phyloP scores from a whole-genome alignment of 1,284 basidiomycete genomes.

The Trichosporon sp. region DNA sequence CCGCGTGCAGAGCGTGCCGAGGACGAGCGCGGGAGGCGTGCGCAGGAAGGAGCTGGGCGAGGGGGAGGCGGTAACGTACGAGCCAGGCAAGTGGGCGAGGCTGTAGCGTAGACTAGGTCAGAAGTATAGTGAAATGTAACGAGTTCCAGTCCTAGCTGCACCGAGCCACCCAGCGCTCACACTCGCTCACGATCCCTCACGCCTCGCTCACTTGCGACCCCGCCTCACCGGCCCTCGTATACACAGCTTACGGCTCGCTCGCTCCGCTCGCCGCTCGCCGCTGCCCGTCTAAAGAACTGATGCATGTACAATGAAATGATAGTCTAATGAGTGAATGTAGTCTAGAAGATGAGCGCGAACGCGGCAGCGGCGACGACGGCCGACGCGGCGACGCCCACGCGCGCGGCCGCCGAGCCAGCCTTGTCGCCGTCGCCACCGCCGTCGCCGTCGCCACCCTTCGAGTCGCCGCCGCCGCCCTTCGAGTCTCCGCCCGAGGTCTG shows the following conservation, averaged over 20 bases:
- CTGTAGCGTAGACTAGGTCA: no score
- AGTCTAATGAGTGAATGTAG: neutral
- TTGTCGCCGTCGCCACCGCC: neutral
- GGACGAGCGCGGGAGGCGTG: neutral
- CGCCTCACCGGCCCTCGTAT: no score
- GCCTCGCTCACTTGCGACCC: no score
- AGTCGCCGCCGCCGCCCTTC: no score
- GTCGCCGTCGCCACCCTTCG: neutral
- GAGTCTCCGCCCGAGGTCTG: neutral
- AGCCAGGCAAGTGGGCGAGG: neutral
- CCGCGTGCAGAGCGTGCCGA: neutral
- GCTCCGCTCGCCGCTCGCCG: neutral
- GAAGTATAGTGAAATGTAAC: no score
- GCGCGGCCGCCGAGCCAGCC: neutral
- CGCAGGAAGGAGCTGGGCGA: neutral
- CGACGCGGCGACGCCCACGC: neutral
- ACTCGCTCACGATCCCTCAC: no score
- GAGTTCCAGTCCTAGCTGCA: no score
- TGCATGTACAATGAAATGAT: neutral
- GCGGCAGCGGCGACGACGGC: neutral
- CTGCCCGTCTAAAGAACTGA: neutral
- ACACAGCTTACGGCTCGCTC: no score
- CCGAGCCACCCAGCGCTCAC: no score
- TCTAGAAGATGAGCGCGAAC: neutral
- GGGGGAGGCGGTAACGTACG: neutral